Evolutionary conservation across 306 rosid species (phyloP).

Genomic region (Prinsepia uniflora): DNA sequence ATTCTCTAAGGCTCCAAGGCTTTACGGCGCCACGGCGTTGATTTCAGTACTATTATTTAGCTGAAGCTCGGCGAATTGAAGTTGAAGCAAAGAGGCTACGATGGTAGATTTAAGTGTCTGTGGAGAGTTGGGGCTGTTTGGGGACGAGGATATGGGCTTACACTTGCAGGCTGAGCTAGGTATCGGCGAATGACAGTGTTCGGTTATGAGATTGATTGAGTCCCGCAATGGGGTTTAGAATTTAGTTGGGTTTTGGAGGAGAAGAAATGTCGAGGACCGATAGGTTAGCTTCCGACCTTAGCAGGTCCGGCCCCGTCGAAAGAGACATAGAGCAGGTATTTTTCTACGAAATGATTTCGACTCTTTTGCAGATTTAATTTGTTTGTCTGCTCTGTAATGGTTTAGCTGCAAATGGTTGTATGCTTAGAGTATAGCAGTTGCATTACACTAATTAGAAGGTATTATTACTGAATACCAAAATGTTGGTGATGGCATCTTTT

Average conservation of each 20-base stretch:
- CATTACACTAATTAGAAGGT: background rate
- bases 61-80: constrained; percentile 31
- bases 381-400: constrained; percentile 10
- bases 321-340: constrained; percentile 95
- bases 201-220: constrained; percentile 55
- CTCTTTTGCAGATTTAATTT: constrained; percentile 16
- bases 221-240: constrained; percentile 41
- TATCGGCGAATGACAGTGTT: constrained; percentile 66
- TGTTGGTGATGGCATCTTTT: background rate
- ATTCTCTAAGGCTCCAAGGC: constrained; percentile 26
- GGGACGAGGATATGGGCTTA: constrained; percentile 33
- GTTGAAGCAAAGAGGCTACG: constrained; percentile 24
- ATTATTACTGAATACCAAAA: background rate
- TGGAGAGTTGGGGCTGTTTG: constrained; percentile 39
- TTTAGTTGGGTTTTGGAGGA: constrained; percentile 33
- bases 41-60: constrained; percentile 25
- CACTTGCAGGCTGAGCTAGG: constrained; percentile 37
- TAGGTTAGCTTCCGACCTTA: constrained; percentile 90
- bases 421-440: background rate
- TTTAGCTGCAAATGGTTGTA: constrained; percentile 16
- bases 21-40: background rate
- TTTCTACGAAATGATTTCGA: constrained; percentile 4
- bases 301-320: constrained; percentile 79
- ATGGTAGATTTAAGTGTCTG: constrained; percentile 54
- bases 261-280: constrained; percentile 52